Percentiles rank a stretch among this genome's conserved stretches.
Conservation (phyloP, 1,284 basidiomycete species). For the Leccinum ponderosum region DNA sequence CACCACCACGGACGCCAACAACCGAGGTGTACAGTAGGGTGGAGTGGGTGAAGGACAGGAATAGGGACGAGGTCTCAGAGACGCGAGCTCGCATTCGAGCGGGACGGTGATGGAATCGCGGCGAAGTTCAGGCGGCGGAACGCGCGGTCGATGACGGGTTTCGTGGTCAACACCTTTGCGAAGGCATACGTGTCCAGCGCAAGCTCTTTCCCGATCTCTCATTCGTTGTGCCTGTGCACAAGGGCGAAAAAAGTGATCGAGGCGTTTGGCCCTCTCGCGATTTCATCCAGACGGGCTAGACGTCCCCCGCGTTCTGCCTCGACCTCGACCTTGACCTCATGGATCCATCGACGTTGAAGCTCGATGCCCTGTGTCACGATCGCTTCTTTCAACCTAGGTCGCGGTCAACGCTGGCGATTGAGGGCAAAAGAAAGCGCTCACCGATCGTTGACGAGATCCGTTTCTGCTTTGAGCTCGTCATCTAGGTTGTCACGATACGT, state of each 20-base stretch:
- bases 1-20: too few species aligned
- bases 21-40: too few species aligned
- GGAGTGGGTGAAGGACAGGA: too few species aligned
- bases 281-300: constrained; percentile 91
- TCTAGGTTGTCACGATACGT: constrained; percentile 89
- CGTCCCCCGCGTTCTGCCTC: constrained; percentile 97
- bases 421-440: constrained; percentile 37
- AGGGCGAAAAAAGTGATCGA: constrained; percentile 48
- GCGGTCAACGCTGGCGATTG: background rate
- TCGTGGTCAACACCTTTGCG: too few species aligned
- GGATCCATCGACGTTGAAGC: constrained; percentile 94
- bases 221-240: too few species aligned
- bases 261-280: constrained; percentile 85
- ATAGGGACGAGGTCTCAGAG: too few species aligned
- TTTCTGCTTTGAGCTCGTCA: constrained; percentile 85
- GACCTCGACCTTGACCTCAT: constrained; percentile 93
- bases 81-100: too few species aligned
- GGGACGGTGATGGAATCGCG: too few species aligned
- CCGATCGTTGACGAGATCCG: constrained; percentile 93
- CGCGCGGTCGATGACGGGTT: too few species aligned
- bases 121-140: too few species aligned
- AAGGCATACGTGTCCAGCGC: too few species aligned
- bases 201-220: too few species aligned
- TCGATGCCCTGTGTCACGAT: constrained; percentile 97
- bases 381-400: constrained; percentile 82